Evolutionary conservation across 805 yeast species (phyloP), one percentile per base, ranked within the genome.

Genomic region (Myxozyma mucilagina): DNA sequence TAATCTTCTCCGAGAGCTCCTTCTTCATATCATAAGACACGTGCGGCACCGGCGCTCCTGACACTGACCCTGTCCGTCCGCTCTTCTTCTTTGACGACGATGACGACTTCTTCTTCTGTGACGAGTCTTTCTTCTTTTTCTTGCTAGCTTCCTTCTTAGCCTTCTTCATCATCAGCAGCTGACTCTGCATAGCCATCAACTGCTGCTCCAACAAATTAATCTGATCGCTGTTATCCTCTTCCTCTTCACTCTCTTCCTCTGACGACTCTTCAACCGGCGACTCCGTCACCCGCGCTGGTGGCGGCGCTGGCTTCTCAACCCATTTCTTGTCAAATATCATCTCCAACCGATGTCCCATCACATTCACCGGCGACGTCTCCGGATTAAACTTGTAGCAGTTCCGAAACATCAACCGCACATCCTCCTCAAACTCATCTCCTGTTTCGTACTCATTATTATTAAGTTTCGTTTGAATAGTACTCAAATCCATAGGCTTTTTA

Each of bases 1-100:
- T 85, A 72, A 94, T 92, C 67, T 86, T 86, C 71, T 91, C 97
- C 58, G 91, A 84, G 60, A 94, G 86, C 73, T 90, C 94, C 72
- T 90, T 89, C 82, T 94, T 94, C 98, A 93, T 93, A 71, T 92
- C 98, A 72, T 90, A 94, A 0, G 97, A 89, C 56, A 93, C 90
- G 60, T 73, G 70, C n/a, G 71, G 76, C 66, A 31, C 76, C 73
- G 57, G 69, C 56, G 57, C 76, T 71, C 56, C 67, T 48, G 60
- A 76, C 32, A 63, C 56, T 13, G 61, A 42, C 10, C 38, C 47
- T 6, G 56, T 45, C 44, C 41, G 49, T 32, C 53, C 56, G 29
- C 18, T 29, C 31, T 54, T 50, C 61, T 61, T 34, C 60, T 63
- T 63, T 9, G 47, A 41, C n/a, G 45, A 41, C n/a, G 41, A 38